Evolutionary conservation across 2,329 filamentous ascomycete species (phyloP), one percentile per base, ranked within the genome.

Genomic region (Alternaria dauci): DNA sequence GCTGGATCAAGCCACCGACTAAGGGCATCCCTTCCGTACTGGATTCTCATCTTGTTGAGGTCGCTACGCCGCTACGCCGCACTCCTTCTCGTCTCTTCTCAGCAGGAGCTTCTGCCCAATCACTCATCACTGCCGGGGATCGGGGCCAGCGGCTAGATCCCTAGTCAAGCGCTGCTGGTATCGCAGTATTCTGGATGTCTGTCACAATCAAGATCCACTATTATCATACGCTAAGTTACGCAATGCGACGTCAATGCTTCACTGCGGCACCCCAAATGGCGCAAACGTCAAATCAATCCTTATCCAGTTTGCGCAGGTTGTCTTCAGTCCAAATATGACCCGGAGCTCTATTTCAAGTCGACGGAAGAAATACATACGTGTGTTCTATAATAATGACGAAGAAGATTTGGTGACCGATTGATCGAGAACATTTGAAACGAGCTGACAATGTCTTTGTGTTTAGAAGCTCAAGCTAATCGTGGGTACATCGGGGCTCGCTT

Each of bases 391-490:
- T 25, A 2, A 38, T 16, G 32, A 8, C 46, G 4, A 50, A 48
- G 30, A 48, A 18, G 12, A 34, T 23, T 7, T 36, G 34, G 32
- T 20, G 20, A 5, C 34, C 5, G 23, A 36, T 50, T n/a, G 14
- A 50, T 30, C 20, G 30, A 48, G 30, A 18, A 14, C 20, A 36
- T 50, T 36, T 26, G 46, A 38, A 14, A 38, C 32, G 11, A 36
- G 46, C 46, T 50, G 46, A 50, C 32, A 50, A 50, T 50, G 46
- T 25, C 30, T 36, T 50, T 38, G 46, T 50, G 36, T 50, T 50
- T 50, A 26, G 46, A 34, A 16, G 46, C 46, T 26, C 32, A 5
- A 50, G 50, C 50, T 52, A 52, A 41, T 41, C 20, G 23, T 20
- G 34, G 30, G 34, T 38, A 18, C 12, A 11, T 41, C 11, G 28